Conservation (phyloP, 1,284 basidiomycete species). For the Rhizoctonia solani region DNA sequence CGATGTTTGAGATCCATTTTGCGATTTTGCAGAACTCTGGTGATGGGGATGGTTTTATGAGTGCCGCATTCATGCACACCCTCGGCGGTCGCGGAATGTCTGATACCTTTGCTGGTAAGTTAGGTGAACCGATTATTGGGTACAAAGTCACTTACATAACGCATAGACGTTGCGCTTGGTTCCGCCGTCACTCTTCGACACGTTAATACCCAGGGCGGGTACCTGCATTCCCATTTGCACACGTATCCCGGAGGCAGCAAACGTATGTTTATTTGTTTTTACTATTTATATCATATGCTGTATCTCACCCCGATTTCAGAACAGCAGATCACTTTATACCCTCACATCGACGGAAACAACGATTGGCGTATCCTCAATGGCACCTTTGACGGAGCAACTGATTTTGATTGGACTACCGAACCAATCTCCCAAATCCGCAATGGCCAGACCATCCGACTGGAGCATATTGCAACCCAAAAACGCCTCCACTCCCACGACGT, state of each 20-base stretch:
- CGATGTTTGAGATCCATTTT: conserved; percentile 96
- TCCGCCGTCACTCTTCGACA: conserved; percentile 86
- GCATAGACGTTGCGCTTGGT: conserved; percentile 80
- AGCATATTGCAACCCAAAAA: conserved; percentile 82
- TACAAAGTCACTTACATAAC: conserved; percentile 13
- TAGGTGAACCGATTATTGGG: not conserved
- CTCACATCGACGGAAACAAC: conserved; percentile 93
- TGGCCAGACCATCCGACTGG: conserved; percentile 78
- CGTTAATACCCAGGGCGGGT: conserved; percentile 95
- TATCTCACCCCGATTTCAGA: conserved; percentile 67
- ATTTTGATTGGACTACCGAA: conserved; percentile 59
- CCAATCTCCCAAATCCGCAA: conserved; percentile 69
- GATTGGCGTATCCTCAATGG: conserved; percentile 83
- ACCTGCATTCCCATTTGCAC: conserved; percentile 93
- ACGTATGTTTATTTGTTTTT: conserved; percentile 56
- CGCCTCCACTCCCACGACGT: conserved; percentile 93
- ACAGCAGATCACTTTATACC: conserved; percentile 98
- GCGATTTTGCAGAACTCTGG: conserved; percentile 85
- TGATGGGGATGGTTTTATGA: conserved; percentile 99
- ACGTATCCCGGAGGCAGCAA: conserved; percentile 85
- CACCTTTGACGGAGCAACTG: conserved; percentile 54
- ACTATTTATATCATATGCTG: not conserved
- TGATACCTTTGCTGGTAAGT: conserved; percentile 85
- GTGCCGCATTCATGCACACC: conserved; percentile 96
- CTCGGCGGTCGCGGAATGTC: conserved; percentile 88